phyloP scores from a whole-genome alignment of 177 flowering plant genomes.

The Telopea speciosissima region DNA sequence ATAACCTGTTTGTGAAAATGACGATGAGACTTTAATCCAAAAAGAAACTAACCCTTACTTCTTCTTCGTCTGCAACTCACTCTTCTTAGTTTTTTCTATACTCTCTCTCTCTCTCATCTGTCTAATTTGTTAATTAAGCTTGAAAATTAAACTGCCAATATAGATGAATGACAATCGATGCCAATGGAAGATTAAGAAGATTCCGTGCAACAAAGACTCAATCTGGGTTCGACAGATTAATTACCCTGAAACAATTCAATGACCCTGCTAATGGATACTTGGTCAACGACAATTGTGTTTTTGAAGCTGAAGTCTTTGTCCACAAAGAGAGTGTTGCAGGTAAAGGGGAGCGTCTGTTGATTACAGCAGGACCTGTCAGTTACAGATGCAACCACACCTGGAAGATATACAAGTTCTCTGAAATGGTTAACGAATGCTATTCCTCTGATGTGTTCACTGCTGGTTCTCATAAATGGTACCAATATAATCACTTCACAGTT shows the following conservation, averaged over 20 bases:
- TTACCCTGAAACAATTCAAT: conserved; percentile 15
- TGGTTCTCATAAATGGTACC: neutral
- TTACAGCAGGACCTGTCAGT: neutral
- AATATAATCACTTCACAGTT: neutral
- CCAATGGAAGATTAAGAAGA: conserved; percentile 7
- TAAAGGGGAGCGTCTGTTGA: neutral
- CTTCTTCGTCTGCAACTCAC: no score
- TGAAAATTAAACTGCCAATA: no score
- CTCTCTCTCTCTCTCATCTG: no score
- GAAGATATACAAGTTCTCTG: conserved; percentile 2
- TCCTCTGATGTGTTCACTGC: neutral
- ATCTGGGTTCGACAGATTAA: conserved; percentile 28
- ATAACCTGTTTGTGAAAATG: no score
- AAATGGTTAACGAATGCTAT: neutral
- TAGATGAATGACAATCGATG: no score
- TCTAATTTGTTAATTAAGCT: no score
- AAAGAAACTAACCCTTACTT: no score
- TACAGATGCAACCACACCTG: neutral
- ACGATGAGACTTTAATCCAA: no score
- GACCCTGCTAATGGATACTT: conserved; percentile 19
- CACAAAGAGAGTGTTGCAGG: neutral
- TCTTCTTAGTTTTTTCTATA: no score
- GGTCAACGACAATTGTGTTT: conserved; percentile 22
- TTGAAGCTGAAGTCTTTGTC: conserved; percentile 34
- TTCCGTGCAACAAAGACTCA: conserved; percentile 22